Evolutionary conservation across 371 early-diverging fungal genomes (phyloP).

Genomic region (Actinomortierella wolfii): DNA sequence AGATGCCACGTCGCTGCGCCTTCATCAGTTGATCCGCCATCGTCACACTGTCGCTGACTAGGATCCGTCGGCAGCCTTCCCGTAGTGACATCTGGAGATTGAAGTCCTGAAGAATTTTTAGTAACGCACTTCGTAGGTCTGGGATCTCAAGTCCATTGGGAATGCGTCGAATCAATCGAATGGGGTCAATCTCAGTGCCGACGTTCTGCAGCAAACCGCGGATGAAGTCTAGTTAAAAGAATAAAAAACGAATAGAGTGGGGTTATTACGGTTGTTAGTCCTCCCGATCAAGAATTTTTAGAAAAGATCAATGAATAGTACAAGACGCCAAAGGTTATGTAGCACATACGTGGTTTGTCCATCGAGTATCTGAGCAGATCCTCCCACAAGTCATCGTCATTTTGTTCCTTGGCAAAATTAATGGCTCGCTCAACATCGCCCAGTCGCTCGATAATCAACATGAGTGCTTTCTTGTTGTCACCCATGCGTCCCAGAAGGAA

Average conservation of each 20-base stretch:
- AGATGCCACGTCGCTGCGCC: slow-evolving; percentile 73
- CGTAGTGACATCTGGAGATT: slow-evolving; percentile 89
- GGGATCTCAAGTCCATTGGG: slow-evolving; percentile 82
- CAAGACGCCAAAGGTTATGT: slow-evolving; percentile 3
- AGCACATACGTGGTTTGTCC: slow-evolving; percentile 80
- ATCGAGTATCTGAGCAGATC: slow-evolving; percentile 86
- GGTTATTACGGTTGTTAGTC: too few species aligned
- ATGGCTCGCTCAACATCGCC: slow-evolving; percentile 93
- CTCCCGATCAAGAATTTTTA: neutral
- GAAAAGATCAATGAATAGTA: neutral
- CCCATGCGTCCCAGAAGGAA: slow-evolving; percentile 97
- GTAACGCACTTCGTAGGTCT: slow-evolving; percentile 77
- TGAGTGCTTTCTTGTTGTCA: slow-evolving; percentile 87
- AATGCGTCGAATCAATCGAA: slow-evolving; percentile 78
- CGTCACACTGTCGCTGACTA: slow-evolving; percentile 82
- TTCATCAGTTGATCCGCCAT: slow-evolving; percentile 75
- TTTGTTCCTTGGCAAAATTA: slow-evolving; percentile 96
- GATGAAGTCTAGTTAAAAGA: slow-evolving; percentile 72
- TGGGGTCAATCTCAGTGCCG: slow-evolving; percentile 84
- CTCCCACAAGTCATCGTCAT: slow-evolving; percentile 94
- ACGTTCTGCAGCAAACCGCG: slow-evolving; percentile 88
- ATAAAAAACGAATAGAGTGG: slow-evolving; percentile 40
- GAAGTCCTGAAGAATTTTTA: slow-evolving; percentile 88
- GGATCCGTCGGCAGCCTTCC: slow-evolving; percentile 86
- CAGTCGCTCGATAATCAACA: slow-evolving; percentile 88